A percentile compares a stretch with the other conserved stretches of the same genome.
These are phyloP conservation scores for Coemansia reversa DNA, from an alignment of 192 early-diverging fungal species.

Conservation along the genomic window DNA sequence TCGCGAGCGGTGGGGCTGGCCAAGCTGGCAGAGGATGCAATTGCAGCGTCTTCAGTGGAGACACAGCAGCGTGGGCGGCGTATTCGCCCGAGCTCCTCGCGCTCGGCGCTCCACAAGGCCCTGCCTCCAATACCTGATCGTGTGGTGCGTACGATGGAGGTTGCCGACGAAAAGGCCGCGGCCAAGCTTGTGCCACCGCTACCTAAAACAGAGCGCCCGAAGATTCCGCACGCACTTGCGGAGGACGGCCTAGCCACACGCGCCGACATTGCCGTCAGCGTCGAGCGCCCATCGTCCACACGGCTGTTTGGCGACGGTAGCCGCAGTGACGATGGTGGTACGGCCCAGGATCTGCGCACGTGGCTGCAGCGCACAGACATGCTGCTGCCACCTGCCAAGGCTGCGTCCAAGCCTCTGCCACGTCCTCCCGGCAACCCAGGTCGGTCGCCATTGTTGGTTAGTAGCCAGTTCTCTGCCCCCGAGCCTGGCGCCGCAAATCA, in stretches of 20 bases:
- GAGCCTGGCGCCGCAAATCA: conserved; percentile 6
- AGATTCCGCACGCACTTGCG: conserved; percentile 27
- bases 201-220: conserved; percentile 35
- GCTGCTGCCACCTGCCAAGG: conserved; percentile 32
- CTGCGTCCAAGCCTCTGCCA: conserved; percentile 24
- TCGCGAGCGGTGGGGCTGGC: conserved; percentile 33
- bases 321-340: conserved; percentile 1
- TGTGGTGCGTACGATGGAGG: conserved; percentile 36
- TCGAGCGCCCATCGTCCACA: conserved; percentile 38
- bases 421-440: conserved; percentile 27
- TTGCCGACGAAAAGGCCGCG: conserved; percentile 12
- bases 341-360: conserved; percentile 26
- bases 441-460: conserved; percentile 29
- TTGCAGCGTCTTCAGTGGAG: conserved; percentile 11
- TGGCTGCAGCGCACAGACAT: conserved; percentile 50
- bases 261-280: conserved; percentile 23
- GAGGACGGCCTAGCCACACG: conserved; percentile 27
- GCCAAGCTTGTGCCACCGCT: conserved; percentile 23
- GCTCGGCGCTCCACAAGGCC: conserved; percentile 17
- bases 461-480: conserved; percentile 21
- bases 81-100: conserved; percentile 4
- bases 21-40: conserved; percentile 32
- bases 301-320: conserved; percentile 26
- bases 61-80: conserved; percentile 6
- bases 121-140: conserved; percentile 42